Conservation (phyloP, 148 eudicot genomes). For the Cornus suecica region DNA sequence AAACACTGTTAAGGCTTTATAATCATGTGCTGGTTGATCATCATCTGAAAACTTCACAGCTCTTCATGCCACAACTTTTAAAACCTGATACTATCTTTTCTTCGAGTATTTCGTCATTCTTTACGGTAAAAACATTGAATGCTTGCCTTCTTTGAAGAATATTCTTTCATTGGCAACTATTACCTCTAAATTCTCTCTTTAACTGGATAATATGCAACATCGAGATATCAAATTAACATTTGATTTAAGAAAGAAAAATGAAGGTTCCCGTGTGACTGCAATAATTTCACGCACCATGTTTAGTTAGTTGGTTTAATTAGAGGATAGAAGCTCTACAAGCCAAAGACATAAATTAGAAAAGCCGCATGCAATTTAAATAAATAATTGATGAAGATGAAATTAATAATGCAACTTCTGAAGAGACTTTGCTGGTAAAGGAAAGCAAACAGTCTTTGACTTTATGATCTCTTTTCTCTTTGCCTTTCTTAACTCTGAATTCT, state of each 20-base stretch:
- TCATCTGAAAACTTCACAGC: conserved; percentile 61
- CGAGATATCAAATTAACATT: conserved; percentile 38
- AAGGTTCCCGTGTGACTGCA: conserved; percentile 5
- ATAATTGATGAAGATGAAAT: conserved; percentile 20
- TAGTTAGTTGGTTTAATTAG: conserved; percentile 23
- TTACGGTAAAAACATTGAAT: conserved; percentile 25
- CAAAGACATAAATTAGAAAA: conserved; percentile 18
- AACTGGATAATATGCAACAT: conserved; percentile 76
- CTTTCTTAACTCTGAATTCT: conserved; percentile 28
- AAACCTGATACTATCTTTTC: conserved; percentile 58
- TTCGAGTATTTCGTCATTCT: conserved; percentile 44
- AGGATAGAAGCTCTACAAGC: conserved; percentile 20
- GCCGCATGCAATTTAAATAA: conserved; percentile 16
- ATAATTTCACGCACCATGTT: conserved; percentile 26
- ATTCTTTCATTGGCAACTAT: conserved; percentile 73
- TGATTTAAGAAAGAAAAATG: conserved; percentile 13
- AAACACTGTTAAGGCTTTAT: conserved; percentile 48
- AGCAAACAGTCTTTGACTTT: conserved; percentile 36
- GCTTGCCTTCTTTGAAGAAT: conserved; percentile 51
- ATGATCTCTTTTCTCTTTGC: conserved; percentile 25
- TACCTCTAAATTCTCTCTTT: conserved; percentile 79
- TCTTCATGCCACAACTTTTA: conserved; percentile 49
- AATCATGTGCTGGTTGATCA: conserved; percentile 45
- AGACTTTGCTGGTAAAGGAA: conserved; percentile 24
- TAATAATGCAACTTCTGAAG: conserved; percentile 25